Percentiles rank a stretch among this genome's conserved stretches.
phyloP scores from a whole-genome alignment of 225 moss, liverwort and hornwort species.

The Bryoerythrophyllum caledonicum region DNA sequence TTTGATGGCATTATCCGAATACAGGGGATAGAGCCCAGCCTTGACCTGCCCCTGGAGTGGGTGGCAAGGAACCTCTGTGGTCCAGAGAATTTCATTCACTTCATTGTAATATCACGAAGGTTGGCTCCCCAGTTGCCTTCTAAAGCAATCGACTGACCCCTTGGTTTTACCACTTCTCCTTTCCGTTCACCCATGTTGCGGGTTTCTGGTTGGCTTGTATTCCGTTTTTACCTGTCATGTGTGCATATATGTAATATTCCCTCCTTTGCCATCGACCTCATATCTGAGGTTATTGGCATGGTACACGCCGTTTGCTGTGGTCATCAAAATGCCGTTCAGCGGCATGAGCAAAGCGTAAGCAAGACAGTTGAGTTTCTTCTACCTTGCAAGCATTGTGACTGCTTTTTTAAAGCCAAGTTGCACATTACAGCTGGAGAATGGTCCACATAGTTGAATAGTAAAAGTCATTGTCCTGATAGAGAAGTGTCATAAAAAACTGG shows the following conservation, averaged over 20 bases:
- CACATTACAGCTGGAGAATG: too few species aligned
- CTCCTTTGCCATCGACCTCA: background rate
- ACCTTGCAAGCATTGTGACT: conserved; percentile 2
- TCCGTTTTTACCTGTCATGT: background rate
- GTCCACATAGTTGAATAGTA: conserved; percentile 11
- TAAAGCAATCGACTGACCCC: conserved; percentile 35
- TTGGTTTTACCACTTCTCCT: conserved; percentile 6
- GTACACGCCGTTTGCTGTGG: too few species aligned
- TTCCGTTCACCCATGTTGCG: background rate
- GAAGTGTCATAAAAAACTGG: background rate
- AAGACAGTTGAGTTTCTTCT: background rate
- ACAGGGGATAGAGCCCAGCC: conserved; percentile 92
- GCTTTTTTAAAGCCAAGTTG: conserved; percentile 4
- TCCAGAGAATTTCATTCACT: conserved; percentile 93
- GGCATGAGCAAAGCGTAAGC: conserved; percentile 1
- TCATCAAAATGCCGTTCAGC: conserved; percentile 7
- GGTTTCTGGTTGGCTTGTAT: background rate
- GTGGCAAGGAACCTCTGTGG: conserved; percentile 91
- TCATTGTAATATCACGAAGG: conserved; percentile 78
- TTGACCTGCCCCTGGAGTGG: conserved; percentile 96
- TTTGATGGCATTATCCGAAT: conserved; percentile 84
- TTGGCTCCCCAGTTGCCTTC: conserved; percentile 33
- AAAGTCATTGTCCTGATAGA: background rate
- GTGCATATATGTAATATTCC: background rate
- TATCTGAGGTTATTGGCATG: too few species aligned